Evolutionary conservation across 2,329 filamentous ascomycete species (phyloP).

Genomic region (Paramyrothecium roridum): DNA sequence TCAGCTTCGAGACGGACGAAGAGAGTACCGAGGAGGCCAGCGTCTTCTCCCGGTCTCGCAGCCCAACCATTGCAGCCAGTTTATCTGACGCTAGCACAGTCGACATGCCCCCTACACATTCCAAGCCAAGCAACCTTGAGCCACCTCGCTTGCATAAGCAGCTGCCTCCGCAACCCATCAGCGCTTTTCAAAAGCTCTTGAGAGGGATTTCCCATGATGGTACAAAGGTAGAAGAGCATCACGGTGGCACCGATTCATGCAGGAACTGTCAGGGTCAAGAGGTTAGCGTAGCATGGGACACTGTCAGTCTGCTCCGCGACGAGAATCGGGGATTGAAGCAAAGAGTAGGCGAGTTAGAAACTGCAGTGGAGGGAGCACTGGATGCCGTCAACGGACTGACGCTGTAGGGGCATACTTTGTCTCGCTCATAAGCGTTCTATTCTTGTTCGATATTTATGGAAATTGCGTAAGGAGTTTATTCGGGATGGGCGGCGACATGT

Average conservation of each 20-base stretch:
- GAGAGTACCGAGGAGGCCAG: conserved; percentile 48
- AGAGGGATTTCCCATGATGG: conserved; percentile 36
- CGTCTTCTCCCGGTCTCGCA: conserved; percentile 59
- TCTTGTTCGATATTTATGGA: no score
- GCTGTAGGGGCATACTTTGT: conserved; percentile 22
- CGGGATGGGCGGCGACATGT: no score
- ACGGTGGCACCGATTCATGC: conserved; percentile 32
- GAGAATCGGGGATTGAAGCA: conserved; percentile 62
- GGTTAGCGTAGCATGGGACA: conserved; percentile 61
- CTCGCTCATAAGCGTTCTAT: no score
- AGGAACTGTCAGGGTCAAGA: conserved; percentile 57
- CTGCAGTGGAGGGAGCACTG: conserved; percentile 57
- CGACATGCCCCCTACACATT: conserved; percentile 11
- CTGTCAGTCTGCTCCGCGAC: conserved; percentile 56
- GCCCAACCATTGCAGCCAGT: conserved; percentile 47
- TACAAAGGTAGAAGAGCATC: conserved; percentile 14
- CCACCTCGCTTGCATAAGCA: conserved; percentile 33
- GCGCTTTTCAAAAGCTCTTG: conserved; percentile 38
- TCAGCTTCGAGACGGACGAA: conserved; percentile 50
- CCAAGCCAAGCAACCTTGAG: conserved; percentile 20
- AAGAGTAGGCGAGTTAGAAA: conserved; percentile 56
- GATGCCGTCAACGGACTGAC: conserved; percentile 56
- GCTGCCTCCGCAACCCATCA: conserved; percentile 27
- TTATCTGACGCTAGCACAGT: conserved; percentile 25
- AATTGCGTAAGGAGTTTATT: no score